phyloP scores from a whole-genome alignment of 208 protist genomes.

The Strigomonas culicis region DNA sequence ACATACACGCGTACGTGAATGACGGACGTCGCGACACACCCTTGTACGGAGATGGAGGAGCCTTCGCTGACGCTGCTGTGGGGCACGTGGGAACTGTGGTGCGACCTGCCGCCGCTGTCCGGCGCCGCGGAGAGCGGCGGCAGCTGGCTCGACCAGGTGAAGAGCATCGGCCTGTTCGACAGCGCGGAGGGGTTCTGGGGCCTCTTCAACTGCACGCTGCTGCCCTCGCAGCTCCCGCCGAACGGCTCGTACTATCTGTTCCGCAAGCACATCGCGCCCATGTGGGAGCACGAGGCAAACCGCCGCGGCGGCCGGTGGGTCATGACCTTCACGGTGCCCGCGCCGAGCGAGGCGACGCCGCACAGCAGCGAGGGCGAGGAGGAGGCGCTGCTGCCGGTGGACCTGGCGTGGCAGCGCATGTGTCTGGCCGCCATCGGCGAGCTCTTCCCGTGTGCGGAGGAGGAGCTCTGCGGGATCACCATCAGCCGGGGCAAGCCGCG shows the following conservation, averaged over 20 bases:
- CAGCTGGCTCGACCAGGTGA: slow-evolving; percentile 80
- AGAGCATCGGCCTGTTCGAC: slow-evolving; percentile 84
- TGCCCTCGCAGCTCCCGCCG: slow-evolving; percentile 68
- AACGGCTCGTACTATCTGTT: slow-evolving; percentile 86
- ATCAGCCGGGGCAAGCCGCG: slow-evolving; percentile 51
- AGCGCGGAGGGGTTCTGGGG: slow-evolving; percentile 89
- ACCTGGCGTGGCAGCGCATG: slow-evolving; percentile 74
- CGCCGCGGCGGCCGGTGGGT: slow-evolving; percentile 86
- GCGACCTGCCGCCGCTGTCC: slow-evolving; percentile 34
- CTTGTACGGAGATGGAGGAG: slow-evolving; percentile 17
- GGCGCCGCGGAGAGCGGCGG: slow-evolving; percentile 23
- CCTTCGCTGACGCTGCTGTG: slow-evolving; percentile 67
- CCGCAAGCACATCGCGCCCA: slow-evolving; percentile 83
- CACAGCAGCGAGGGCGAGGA: not conserved
- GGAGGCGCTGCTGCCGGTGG: slow-evolving; percentile 36
- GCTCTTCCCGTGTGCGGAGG: slow-evolving; percentile 66
- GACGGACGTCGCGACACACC: slow-evolving; percentile 13
- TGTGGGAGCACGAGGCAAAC: slow-evolving; percentile 92
- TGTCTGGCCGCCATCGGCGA: slow-evolving; percentile 81
- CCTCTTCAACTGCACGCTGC: slow-evolving; percentile 61
- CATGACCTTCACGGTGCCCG: slow-evolving; percentile 36
- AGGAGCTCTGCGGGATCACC: slow-evolving; percentile 83
- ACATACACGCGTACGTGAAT: too few relatives aligned
- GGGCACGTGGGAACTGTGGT: slow-evolving; percentile 92
- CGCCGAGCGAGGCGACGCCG: slow-evolving; percentile 9